phyloP scores from a whole-genome alignment of 257 asterid genomes.

The Jasminum sambac region DNA sequence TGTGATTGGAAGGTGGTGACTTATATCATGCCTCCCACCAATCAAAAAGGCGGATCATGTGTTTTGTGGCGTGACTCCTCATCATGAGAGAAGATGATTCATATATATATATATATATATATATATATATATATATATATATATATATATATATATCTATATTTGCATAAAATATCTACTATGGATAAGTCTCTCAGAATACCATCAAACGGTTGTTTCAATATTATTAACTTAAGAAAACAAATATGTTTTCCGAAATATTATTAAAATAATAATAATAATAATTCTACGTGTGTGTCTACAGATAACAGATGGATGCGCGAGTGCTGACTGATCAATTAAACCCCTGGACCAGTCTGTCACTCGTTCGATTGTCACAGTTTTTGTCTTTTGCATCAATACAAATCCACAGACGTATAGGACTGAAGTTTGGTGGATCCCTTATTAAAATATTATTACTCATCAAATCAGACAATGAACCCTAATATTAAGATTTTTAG shows the following conservation, averaged over 20 bases:
- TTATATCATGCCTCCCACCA: no score
- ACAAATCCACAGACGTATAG: not conserved
- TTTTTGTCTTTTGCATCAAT: slow-evolving; percentile 16
- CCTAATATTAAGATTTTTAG: not conserved
- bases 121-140: no score
- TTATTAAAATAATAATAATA: no score
- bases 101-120: no score
- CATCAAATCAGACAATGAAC: not conserved
- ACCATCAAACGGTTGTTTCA: not conserved
- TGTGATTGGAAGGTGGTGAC: no score
- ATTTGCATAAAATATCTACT: not conserved
- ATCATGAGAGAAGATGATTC: no score
- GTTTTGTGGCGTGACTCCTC: no score
- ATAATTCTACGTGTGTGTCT: no score
- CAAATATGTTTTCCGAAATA: no score
- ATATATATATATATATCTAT: no score
- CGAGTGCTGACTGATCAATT: not conserved
- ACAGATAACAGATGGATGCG: not conserved
- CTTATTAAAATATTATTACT: no score
- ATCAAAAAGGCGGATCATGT: no score
- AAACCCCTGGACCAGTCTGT: slow-evolving; percentile 5
- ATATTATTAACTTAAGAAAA: not conserved
- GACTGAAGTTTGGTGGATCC: not conserved
- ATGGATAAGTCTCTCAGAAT: not conserved
- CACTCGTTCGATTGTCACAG: slow-evolving; percentile 23